Percentiles rank a stretch among this genome's conserved stretches.
Conservation (phyloP, 2,329 filamentous ascomycete species). For the Stemphylium lycopersici region DNA sequence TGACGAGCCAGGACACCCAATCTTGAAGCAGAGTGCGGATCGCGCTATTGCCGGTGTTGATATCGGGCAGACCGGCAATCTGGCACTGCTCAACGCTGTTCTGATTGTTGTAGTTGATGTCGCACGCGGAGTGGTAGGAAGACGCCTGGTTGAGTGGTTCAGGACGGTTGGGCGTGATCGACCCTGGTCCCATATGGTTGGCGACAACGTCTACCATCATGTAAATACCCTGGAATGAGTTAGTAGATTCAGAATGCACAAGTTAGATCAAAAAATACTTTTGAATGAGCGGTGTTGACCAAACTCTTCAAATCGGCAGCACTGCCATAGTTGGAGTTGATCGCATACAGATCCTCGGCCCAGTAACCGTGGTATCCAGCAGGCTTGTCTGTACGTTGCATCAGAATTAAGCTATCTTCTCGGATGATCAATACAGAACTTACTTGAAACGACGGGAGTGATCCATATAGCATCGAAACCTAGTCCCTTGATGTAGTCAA, state of each 20-base stretch:
- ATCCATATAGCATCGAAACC: slow-evolving; percentile 60
- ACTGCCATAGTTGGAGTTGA: slow-evolving; percentile 59
- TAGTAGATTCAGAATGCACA: not conserved
- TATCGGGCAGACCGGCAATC: slow-evolving; percentile 40
- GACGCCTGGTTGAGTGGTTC: slow-evolving; percentile 35
- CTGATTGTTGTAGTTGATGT: slow-evolving; percentile 42
- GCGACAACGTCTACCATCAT: slow-evolving; percentile 61
- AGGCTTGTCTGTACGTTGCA: slow-evolving; percentile 38
- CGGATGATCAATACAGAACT: slow-evolving; percentile 1
- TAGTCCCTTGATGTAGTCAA: slow-evolving; percentile 59
- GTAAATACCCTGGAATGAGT: slow-evolving; percentile 45
- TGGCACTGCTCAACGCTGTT: slow-evolving; percentile 39
- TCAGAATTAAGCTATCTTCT: not conserved
- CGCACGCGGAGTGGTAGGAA: slow-evolving; percentile 35
- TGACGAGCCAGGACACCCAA: slow-evolving; percentile 41
- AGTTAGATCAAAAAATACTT: slow-evolving; percentile 44
- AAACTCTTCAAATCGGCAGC: slow-evolving; percentile 55
- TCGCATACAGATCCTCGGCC: slow-evolving; percentile 54
- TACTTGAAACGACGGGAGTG: slow-evolving; percentile 46
- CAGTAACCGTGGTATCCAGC: slow-evolving; percentile 60
- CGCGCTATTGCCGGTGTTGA: slow-evolving; percentile 34
- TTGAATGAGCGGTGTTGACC: slow-evolving; percentile 53
- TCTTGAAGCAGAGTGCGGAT: slow-evolving; percentile 33
- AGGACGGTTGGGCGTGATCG: slow-evolving; percentile 36
- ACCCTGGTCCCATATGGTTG: slow-evolving; percentile 52